Conservation (phyloP, 257 asterid genomes). For the Verbena officinalis region DNA sequence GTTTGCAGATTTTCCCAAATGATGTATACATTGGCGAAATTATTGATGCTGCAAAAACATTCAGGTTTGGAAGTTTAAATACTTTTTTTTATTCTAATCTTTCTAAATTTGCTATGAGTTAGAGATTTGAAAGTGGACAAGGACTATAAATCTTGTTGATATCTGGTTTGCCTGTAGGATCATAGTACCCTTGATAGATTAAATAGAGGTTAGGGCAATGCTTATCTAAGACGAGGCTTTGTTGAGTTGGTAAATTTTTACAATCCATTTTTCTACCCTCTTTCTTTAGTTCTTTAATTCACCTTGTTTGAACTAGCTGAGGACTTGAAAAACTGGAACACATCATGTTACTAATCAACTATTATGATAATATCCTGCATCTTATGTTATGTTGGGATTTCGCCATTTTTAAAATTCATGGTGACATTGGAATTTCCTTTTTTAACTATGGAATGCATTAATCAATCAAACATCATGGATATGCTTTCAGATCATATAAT, state of each 20-base stretch:
- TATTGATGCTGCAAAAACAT: slow-evolving; percentile 60
- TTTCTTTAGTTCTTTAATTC: no score
- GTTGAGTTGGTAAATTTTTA: no score
- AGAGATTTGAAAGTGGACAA: slow-evolving; percentile 6
- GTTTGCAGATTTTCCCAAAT: slow-evolving; percentile 78
- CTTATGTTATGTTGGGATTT: no score
- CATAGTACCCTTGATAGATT: neutral
- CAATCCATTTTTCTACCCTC: no score
- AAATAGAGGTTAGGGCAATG: slow-evolving; percentile 3
- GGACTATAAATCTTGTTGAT: slow-evolving; percentile 10
- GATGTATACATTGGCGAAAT: slow-evolving; percentile 75
- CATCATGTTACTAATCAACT: no score
- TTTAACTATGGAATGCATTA: no score
- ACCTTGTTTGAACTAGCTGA: no score
- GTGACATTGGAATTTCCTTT: no score
- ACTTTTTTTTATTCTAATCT: slow-evolving; percentile 23
- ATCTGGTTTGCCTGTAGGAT: slow-evolving; percentile 19
- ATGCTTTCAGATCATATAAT: neutral
- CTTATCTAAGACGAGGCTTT: neutral
- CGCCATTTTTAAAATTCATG: no score
- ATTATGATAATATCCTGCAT: no score
- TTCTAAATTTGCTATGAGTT: slow-evolving; percentile 18
- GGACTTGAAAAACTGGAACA: no score
- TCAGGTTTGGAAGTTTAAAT: slow-evolving; percentile 51
- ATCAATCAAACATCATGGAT: no score